Percentiles rank a stretch among this genome's conserved stretches.
Evolutionary conservation across 306 rosid genomes (phyloP).

Genomic region (Echinosophora koreensis): DNA sequence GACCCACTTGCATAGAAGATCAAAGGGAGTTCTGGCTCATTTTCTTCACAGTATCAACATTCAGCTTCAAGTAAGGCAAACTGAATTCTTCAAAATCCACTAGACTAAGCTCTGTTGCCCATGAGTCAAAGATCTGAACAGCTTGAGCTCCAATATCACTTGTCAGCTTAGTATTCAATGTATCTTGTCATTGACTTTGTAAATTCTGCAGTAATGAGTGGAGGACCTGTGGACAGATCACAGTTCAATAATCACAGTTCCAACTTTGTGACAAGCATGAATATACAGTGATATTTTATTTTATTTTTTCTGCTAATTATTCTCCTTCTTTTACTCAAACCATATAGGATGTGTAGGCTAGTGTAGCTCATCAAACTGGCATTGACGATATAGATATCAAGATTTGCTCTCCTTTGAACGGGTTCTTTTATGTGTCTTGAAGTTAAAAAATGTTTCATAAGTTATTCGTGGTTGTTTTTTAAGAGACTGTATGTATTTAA

Average conservation of each 20-base stretch:
- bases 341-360: too few species aligned
- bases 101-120: constrained; percentile 98
- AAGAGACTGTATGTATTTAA: too few species aligned
- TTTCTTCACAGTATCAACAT: constrained; percentile 78
- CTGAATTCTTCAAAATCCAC: constrained; percentile 96
- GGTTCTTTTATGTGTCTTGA: too few species aligned
- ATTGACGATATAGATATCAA: too few species aligned
- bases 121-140: constrained; percentile 91
- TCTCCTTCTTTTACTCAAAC: too few species aligned
- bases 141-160: constrained; percentile 98
- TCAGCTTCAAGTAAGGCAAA: constrained; percentile 90
- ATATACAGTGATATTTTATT: too few species aligned
- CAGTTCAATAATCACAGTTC: constrained; percentile 8
- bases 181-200: constrained; percentile 87
- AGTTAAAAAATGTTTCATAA: too few species aligned
- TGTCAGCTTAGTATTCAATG: constrained; percentile 87
- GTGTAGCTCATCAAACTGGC: too few species aligned
- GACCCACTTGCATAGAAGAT: constrained; percentile 97
- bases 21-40: constrained; percentile 81
- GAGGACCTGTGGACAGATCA: constrained; percentile 67
- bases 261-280: too few species aligned
- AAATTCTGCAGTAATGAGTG: constrained; percentile 84
- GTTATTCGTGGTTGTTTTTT: too few species aligned
- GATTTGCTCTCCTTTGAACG: too few species aligned
- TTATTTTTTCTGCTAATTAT: too few species aligned